Evolutionary conservation across 1,139 yeast species (phyloP).

Genomic region (Saccharomyces pastorianus): DNA sequence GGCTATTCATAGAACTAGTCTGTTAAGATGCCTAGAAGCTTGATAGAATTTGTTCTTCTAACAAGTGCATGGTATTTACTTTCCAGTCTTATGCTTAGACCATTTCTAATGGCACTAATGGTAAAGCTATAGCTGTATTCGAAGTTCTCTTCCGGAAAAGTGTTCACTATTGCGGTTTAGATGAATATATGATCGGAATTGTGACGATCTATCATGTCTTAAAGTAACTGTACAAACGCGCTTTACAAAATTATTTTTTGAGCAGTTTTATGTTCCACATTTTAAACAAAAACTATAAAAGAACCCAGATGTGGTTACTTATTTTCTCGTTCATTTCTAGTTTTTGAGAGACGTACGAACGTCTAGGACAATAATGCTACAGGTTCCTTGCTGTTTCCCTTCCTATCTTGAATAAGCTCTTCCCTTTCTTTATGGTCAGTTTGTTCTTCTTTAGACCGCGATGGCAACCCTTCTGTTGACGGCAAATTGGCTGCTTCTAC

Average conservation of each 20-base stretch:
- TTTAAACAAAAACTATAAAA: neutral
- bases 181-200: too few relatives aligned
- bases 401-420: neutral
- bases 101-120: too few relatives aligned
- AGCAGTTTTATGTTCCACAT: neutral
- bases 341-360: neutral
- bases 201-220: too few relatives aligned
- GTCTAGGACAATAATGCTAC: neutral
- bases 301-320: neutral
- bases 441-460: conserved; percentile 1
- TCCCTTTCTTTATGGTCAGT: neutral
- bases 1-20: too few relatives aligned
- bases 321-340: neutral
- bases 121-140: too few relatives aligned
- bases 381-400: neutral
- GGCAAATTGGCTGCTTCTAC: conserved; percentile 17
- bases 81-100: too few relatives aligned
- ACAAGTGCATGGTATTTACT: too few relatives aligned
- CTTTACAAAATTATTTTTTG: neutral
- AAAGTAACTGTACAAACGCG: neutral
- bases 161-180: too few relatives aligned
- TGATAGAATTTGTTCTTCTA: too few relatives aligned
- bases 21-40: too few relatives aligned
- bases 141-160: too few relatives aligned
- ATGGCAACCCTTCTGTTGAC: conserved; percentile 18